Base-by-base conservation (phyloP, 495 filamentous ascomycete species). In the Penicillium antarcticum region DNA sequence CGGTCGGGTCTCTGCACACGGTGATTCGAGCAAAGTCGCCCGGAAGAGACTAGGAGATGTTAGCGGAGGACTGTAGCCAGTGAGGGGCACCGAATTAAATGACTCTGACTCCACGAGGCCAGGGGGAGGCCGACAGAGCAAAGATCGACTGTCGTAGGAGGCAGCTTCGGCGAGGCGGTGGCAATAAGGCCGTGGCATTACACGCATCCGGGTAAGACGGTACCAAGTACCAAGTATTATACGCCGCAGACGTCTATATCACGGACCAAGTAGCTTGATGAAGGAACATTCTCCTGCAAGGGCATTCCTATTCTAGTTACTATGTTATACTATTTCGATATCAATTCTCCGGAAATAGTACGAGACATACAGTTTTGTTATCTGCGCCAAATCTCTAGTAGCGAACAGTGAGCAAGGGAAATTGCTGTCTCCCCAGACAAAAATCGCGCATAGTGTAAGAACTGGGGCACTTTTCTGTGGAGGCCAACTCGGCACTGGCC, bases 391-490 rank as follows among this genome's bases (percentile, higher is more conserved):
- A 41, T 41, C 13, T 29, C 8, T 29, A 12, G 18, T 19, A 23
- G 3, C 6, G 10, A 3, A 19, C n/a, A 11, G 12, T 12, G 2
- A 24, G 12, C 4, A 23, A 17, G 24, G 24, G 47, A 50, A 50
- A 50, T 50, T 50, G 14, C 23, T 17, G 6, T 21, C 26, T 29
- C 34, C 34, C 35, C 47, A 49, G 47, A 49, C 38, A 42, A 66
- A 66, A 66, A 66, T 66, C 62, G 62, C 62, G 62, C 62, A 66
- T 66, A 49, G 47, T 29, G 26, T 49, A n/a, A 57, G 54, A 55
- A 38, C 19, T 36, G 39, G 50, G 56, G 45, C 24, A 48, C 46
- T 52, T n/a, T n/a, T 62, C 33, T 51, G 39, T 51, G 48, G 48
- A 51, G 39, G 48, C 29, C 47, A 41, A 42, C 29, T 42, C 48